Percentiles rank a stretch among this genome's conserved stretches.
Conservation (phyloP, 306 rosid genomes). For the Dalbergia cochinchinensis region DNA sequence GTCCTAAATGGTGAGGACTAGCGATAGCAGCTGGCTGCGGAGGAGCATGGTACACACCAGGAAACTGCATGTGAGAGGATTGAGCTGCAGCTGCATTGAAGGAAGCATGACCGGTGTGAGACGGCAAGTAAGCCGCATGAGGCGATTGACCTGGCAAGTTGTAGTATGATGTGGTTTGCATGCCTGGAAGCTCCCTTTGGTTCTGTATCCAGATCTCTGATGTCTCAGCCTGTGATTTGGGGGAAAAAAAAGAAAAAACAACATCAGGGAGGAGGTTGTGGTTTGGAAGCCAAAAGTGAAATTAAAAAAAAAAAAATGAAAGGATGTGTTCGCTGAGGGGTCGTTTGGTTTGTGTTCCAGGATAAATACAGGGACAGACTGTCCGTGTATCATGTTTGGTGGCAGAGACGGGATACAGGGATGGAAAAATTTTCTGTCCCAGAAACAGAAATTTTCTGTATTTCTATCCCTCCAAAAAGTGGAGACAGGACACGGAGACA, state of each 20-base stretch:
- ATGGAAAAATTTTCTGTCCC: too few species aligned
- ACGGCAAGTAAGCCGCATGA: constrained; percentile 83
- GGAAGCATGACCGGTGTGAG: constrained; percentile 80
- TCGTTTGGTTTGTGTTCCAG: too few species aligned
- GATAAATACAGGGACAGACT: too few species aligned
- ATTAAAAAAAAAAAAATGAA: too few species aligned
- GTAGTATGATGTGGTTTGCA: constrained; percentile 90
- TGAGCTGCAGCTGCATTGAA: constrained; percentile 91
- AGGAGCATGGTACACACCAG: constrained; percentile 91
- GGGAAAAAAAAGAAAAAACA: neutral
- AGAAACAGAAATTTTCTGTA: too few species aligned
- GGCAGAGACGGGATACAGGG: too few species aligned
- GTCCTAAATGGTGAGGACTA: constrained; percentile 87
- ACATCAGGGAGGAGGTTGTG: constrained; percentile 3
- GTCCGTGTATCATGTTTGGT: too few species aligned
- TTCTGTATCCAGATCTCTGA: constrained; percentile 97
- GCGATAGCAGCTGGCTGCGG: constrained; percentile 76
- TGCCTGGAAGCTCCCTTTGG: constrained; percentile 84
- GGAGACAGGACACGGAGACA: too few species aligned
- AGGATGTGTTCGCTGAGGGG: too few species aligned
- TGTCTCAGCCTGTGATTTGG: constrained; percentile 79
- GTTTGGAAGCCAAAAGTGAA: neutral
- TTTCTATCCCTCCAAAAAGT: too few species aligned
- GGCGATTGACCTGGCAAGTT: constrained; percentile 92
- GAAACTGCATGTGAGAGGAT: constrained; percentile 98